A percentile compares a stretch with the other conserved stretches of the same genome.
Evolutionary conservation across 305 asterid genomes (phyloP).

Genomic region (Fraxinus latifolia): DNA sequence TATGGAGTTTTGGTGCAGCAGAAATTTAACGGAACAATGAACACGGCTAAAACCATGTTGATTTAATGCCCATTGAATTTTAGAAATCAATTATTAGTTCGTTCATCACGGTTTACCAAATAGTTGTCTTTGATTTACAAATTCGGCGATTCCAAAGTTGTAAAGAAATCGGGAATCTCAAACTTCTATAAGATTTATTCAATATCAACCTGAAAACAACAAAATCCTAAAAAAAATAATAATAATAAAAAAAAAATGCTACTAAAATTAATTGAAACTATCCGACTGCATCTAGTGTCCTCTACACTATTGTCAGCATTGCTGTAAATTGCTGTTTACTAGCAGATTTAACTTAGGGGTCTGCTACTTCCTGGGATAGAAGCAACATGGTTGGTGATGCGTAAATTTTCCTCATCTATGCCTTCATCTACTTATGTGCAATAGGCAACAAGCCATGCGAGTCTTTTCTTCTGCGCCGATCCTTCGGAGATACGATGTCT

Average conservation of each 20-base stretch:
- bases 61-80: neutral
- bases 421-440: slow-evolving; percentile 23
- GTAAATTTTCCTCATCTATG: neutral
- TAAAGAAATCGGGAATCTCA: neutral
- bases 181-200: neutral
- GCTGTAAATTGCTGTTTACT: slow-evolving; percentile 1
- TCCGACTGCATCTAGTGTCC: neutral
- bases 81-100: neutral
- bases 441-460: slow-evolving; percentile 56
- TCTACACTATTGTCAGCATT: neutral
- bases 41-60: neutral
- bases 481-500: slow-evolving; percentile 45
- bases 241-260: neutral
- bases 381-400: slow-evolving; percentile 1
- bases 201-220: neutral
- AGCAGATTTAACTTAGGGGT: neutral
- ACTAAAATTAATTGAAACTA: neutral
- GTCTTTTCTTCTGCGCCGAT: slow-evolving; percentile 72
- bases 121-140: neutral
- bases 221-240: neutral
- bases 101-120: neutral
- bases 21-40: neutral
- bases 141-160: neutral
- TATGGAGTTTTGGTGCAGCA: neutral
- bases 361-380: neutral